phyloP scores from a whole-genome alignment of 2,329 filamentous ascomycete genomes.

The Peltaster fructicola region DNA sequence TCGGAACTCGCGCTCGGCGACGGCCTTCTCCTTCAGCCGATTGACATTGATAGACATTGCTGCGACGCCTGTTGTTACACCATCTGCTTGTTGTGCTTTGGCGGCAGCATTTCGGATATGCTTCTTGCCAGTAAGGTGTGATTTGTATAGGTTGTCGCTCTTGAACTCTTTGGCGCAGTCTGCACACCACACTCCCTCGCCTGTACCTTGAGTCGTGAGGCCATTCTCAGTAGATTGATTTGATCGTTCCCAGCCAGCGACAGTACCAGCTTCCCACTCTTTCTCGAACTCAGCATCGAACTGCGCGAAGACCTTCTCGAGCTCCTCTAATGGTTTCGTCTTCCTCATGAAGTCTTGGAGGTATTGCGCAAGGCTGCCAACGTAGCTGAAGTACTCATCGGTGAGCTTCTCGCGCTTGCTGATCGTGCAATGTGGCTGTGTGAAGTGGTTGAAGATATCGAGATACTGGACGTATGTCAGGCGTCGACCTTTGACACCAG shows the following conservation, averaged over 20 bases:
- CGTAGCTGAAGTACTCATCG: constrained; percentile 81
- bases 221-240: constrained; percentile 11
- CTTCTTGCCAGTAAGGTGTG: constrained; percentile 78
- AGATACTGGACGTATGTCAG: constrained; percentile 85
- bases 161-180: constrained; percentile 92
- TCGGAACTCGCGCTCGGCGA: constrained; percentile 76
- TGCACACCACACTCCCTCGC: constrained; percentile 68
- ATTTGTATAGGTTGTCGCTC: constrained; percentile 86
- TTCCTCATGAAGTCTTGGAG: constrained; percentile 76
- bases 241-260: constrained; percentile 50
- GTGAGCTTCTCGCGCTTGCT: constrained; percentile 74
- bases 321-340: constrained; percentile 69
- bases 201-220: constrained; percentile 35
- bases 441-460: constrained; percentile 76
- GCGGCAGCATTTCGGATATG: constrained; percentile 58
- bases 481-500: constrained; percentile 53
- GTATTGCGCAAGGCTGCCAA: constrained; percentile 63
- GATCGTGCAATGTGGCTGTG: constrained; percentile 52
- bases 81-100: constrained; percentile 12
- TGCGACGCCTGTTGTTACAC: constrained; percentile 5
- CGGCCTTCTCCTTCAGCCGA: constrained; percentile 68
- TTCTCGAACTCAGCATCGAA: constrained; percentile 75
- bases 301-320: constrained; percentile 55
- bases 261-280: constrained; percentile 62
- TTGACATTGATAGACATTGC: constrained; percentile 6